Conservation (phyloP, 2,329 filamentous ascomycete genomes). For the Aspergillus tubingensis region DNA sequence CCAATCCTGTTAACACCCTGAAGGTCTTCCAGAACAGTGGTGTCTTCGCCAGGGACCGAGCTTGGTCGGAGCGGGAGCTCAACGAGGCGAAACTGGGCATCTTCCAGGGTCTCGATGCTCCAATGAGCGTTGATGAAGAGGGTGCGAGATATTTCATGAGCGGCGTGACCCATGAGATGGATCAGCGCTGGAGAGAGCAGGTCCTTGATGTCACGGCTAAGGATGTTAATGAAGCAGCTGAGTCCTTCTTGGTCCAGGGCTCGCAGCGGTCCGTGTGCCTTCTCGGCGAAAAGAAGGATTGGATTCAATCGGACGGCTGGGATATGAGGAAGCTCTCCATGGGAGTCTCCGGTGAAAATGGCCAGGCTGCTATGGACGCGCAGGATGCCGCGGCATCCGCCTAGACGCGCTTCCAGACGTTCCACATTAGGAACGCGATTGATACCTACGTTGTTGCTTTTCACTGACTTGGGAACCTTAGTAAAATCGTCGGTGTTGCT, state of each 20-base stretch:
- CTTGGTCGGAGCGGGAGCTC: slow-evolving; percentile 81
- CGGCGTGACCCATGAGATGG: slow-evolving; percentile 85
- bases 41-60: slow-evolving; percentile 75
- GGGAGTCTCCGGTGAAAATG: slow-evolving; percentile 45
- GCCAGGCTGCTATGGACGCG: slow-evolving; percentile 23
- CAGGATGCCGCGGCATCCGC: slow-evolving; percentile 26
- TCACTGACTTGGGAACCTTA: background rate
- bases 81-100: slow-evolving; percentile 95
- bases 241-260: slow-evolving; percentile 74
- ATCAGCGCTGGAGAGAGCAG: slow-evolving; percentile 77
- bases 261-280: slow-evolving; percentile 67
- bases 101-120: slow-evolving; percentile 90
- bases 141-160: slow-evolving; percentile 84
- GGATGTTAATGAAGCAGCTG: slow-evolving; percentile 78
- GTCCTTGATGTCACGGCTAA: slow-evolving; percentile 81
- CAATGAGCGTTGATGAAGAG: slow-evolving; percentile 81
- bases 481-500: background rate
- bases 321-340: slow-evolving; percentile 73
- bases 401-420: slow-evolving; percentile 15
- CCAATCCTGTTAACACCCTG: slow-evolving; percentile 86
- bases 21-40: slow-evolving; percentile 82
- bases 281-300: slow-evolving; percentile 79
- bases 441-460: background rate
- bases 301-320: slow-evolving; percentile 71
- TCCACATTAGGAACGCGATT: background rate